A percentile compares a stretch with the other conserved stretches of the same genome.
Conservation (phyloP, 108 stramenopile genomes). For the Pseudonitzschia multistriata region DNA sequence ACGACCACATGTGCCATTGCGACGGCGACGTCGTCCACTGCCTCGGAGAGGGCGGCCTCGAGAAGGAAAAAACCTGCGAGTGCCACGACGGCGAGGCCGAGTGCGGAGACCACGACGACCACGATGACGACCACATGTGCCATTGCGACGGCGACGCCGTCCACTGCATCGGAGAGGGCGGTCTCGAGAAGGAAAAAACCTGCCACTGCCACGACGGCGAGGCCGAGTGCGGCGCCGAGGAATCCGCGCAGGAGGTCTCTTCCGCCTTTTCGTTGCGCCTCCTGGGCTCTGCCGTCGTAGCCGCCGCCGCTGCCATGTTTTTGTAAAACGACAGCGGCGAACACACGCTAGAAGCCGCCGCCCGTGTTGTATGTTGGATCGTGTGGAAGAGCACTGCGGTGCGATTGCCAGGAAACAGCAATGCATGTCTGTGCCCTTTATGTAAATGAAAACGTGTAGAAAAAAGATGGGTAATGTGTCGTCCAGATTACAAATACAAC, state of each 20-base stretch:
- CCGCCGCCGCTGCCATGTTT: neutral
- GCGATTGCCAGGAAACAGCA: too few relatives aligned
- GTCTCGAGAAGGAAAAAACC: neutral
- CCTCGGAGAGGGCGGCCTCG: neutral
- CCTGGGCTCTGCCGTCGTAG: neutral
- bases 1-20: neutral
- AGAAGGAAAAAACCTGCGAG: too few relatives aligned
- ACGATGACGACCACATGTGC: neutral
- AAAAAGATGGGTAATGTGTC: too few relatives aligned
- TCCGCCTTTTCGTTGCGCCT: neutral
- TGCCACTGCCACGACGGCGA: too few relatives aligned
- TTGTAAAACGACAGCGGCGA: too few relatives aligned
- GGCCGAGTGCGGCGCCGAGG: neutral
- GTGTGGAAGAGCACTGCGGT: too few relatives aligned
- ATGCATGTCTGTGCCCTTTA: too few relatives aligned
- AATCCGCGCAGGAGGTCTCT: neutral
- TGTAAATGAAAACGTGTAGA: too few relatives aligned
- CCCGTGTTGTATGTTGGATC: too few relatives aligned
- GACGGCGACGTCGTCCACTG: neutral
- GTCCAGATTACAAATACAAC: too few relatives aligned
- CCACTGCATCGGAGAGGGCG: neutral
- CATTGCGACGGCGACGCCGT: neutral
- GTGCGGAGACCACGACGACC: neutral
- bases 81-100: neutral
- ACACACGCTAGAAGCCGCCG: too few relatives aligned